These are phyloP conservation scores for Cytospora piceae DNA, from an alignment of 2,329 filamentous ascomycete genomes.

Conservation along the genomic window DNA sequence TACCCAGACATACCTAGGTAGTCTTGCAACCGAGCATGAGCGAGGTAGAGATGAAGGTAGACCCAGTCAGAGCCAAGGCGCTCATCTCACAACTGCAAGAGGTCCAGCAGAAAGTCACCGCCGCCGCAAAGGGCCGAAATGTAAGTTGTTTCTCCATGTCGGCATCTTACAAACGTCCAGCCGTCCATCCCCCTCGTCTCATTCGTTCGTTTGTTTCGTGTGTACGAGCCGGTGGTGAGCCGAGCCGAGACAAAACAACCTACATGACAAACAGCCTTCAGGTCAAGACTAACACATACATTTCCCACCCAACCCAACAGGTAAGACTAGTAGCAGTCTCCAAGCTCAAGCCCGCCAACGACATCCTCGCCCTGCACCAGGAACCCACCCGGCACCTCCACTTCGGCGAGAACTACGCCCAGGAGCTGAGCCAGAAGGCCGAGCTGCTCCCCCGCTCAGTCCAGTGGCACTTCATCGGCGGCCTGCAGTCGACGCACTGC, in stretches of 20 bases:
- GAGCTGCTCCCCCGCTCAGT: conserved; percentile 75
- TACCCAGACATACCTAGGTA: background rate
- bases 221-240: background rate
- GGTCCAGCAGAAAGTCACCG: conserved; percentile 61
- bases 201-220: conserved; percentile 8
- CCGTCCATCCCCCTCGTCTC: conserved; percentile 12
- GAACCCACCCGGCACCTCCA: conserved; percentile 65
- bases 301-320: conserved; percentile 45
- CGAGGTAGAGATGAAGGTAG: conserved; percentile 62
- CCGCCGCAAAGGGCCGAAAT: conserved; percentile 56
- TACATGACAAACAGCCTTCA: conserved; percentile 8
- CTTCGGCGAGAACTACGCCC: conserved; percentile 96
- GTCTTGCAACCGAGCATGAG: conserved; percentile 43
- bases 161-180: background rate
- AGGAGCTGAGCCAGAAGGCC: conserved; percentile 87
- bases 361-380: conserved; percentile 82
- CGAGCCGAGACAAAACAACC: background rate
- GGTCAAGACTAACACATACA: background rate
- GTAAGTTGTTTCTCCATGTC: conserved; percentile 45
- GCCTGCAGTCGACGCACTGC: conserved; percentile 89
- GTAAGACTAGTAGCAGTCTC: conserved; percentile 92
- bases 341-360: conserved; percentile 91
- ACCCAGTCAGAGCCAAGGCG: conserved; percentile 62
- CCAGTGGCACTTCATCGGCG: conserved; percentile 96
- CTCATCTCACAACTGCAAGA: conserved; percentile 65